Evolutionary conservation across 2,329 filamentous ascomycete genomes (phyloP).

Genomic region (Fusarium sp.): DNA sequence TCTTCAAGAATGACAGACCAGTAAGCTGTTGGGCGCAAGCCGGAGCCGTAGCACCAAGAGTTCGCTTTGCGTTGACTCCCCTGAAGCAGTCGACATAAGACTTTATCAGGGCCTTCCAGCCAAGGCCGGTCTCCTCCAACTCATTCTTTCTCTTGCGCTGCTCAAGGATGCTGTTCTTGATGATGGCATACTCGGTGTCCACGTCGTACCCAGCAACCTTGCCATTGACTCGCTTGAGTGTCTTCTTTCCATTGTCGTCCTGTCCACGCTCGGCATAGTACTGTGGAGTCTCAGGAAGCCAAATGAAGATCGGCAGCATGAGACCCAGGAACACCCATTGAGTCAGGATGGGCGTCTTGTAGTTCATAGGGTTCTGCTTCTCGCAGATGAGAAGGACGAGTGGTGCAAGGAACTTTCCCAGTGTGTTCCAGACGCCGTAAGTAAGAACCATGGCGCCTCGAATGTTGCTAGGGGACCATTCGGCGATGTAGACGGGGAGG

Average conservation of each 20-base stretch:
- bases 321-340: constrained; percentile 25
- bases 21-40: constrained; percentile 26
- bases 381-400: constrained; percentile 13
- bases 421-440: constrained; percentile 20
- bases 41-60: constrained; percentile 22
- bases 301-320: constrained; percentile 29
- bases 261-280: constrained; percentile 19
- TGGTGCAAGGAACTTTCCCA: constrained; percentile 21
- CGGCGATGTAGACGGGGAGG: constrained; percentile 15
- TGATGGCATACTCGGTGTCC: constrained; percentile 16
- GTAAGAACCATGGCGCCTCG: constrained; percentile 21
- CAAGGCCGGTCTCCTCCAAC: not conserved
- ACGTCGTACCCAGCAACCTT: constrained; percentile 12
- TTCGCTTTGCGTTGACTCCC: constrained; percentile 11
- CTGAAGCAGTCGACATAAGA: constrained; percentile 23
- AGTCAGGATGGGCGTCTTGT: constrained; percentile 16
- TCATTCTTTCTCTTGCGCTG: constrained; percentile 8
- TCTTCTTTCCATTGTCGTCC: constrained; percentile 12
- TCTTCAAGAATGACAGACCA: constrained; percentile 24
- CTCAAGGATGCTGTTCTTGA: constrained; percentile 25
- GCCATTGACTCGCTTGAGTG: constrained; percentile 14
- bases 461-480: constrained; percentile 27
- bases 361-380: constrained; percentile 15
- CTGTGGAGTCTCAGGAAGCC: constrained; percentile 20
- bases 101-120: not conserved